phyloP scores from a whole-genome alignment of 768 basidiomycete species.

The Sarcomyxa edulis region DNA sequence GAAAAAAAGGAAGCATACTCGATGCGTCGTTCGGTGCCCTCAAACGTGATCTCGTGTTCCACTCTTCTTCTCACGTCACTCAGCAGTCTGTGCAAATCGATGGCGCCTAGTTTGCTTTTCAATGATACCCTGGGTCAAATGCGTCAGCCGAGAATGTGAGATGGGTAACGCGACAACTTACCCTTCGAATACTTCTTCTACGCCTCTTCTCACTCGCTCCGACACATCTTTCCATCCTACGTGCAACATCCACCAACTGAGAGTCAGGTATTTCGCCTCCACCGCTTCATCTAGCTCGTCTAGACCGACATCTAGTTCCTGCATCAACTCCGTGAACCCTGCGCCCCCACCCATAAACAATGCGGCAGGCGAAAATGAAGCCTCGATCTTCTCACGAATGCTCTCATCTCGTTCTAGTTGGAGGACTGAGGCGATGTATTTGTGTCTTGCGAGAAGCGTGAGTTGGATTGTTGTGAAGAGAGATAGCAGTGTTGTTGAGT shows the following conservation, averaged over 20 bases:
- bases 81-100: constrained; percentile 66
- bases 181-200: constrained; percentile 84
- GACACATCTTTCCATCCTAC: constrained; percentile 88
- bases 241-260: constrained; percentile 92
- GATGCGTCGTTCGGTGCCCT: constrained; percentile 51
- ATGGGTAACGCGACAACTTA: constrained; percentile 29
- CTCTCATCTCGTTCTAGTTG: constrained; percentile 58
- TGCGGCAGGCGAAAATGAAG: constrained; percentile 33
- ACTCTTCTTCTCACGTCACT: constrained; percentile 72
- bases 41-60: constrained; percentile 64
- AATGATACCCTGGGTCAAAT: constrained; percentile 61
- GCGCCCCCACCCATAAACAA: constrained; percentile 23
- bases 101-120: constrained; percentile 65
- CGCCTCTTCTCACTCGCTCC: constrained; percentile 64
- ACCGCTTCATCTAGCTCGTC: constrained; percentile 53
- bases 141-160: not conserved
- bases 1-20: constrained; percentile 32
- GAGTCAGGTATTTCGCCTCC: constrained; percentile 75
- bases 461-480: constrained; percentile 88
- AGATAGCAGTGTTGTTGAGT: constrained; percentile 79
- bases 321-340: constrained; percentile 18
- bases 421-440: constrained; percentile 69
- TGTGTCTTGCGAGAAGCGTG: constrained; percentile 73
- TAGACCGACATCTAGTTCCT: constrained; percentile 11
- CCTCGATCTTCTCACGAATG: constrained; percentile 36